Percentiles rank a stretch among this genome's conserved stretches.
These are phyloP conservation scores for Tetrahymena thermophila DNA, from an alignment of 73 alveolate species.

Conservation along the genomic window DNA sequence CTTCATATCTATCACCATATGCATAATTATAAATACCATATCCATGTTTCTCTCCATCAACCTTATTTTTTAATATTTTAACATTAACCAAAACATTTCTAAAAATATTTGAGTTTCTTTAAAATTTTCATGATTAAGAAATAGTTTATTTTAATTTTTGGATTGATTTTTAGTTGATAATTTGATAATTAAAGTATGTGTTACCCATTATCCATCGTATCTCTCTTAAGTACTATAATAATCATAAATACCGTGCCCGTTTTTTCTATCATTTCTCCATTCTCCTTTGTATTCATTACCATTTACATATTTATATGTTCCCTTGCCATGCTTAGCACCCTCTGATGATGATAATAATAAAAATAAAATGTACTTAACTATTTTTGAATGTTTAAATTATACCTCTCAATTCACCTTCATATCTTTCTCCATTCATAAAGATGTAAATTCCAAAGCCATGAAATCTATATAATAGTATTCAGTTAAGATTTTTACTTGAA, in stretches of 20 bases:
- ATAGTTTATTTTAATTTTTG: background rate
- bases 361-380: background rate
- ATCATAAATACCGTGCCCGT: slow-evolving; percentile 48
- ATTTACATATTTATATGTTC: slow-evolving; percentile 30
- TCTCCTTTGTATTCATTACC: slow-evolving; percentile 38
- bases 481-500: background rate
- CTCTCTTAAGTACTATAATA: slow-evolving; percentile 54
- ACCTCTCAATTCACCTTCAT: slow-evolving; percentile 24
- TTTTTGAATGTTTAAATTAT: background rate
- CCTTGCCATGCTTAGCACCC: slow-evolving; percentile 32
- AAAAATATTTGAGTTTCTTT: background rate
- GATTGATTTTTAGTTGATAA: background rate
- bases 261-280: slow-evolving; percentile 32
- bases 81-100: background rate
- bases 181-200: too few relatives aligned
- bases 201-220: slow-evolving; percentile 65
- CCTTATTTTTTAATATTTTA: background rate
- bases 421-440: slow-evolving; percentile 34
- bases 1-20: slow-evolving; percentile 65
- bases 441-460: slow-evolving; percentile 24
- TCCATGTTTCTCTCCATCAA: slow-evolving; percentile 13
- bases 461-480: background rate
- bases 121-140: background rate
- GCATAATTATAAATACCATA: slow-evolving; percentile 51
- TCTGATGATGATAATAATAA: background rate